Evolutionary conservation across 2,329 filamentous ascomycete genomes (phyloP).

Genomic region (Hypoxylon rubiginosum): DNA sequence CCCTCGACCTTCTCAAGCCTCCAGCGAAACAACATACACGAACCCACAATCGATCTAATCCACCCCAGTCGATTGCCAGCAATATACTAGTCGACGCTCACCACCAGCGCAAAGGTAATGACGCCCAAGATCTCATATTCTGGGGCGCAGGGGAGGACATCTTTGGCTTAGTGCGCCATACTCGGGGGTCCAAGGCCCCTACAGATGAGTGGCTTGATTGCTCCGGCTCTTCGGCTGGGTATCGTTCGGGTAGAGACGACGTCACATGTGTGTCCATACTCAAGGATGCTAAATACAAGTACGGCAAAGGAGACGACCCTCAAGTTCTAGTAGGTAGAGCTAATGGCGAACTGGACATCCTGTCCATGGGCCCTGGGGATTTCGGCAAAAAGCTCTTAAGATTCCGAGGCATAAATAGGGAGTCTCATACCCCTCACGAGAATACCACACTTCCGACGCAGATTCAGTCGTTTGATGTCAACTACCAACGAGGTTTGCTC

Average conservation of each 20-base stretch:
- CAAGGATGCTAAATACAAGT: slow-evolving; percentile 46
- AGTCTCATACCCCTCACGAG: background rate
- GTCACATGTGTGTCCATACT: slow-evolving; percentile 63
- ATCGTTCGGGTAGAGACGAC: slow-evolving; percentile 62
- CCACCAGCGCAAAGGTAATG: slow-evolving; percentile 51
- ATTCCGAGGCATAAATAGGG: slow-evolving; percentile 33
- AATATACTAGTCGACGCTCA: slow-evolving; percentile 63
- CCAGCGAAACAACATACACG: slow-evolving; percentile 25
- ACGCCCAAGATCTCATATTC: slow-evolving; percentile 60
- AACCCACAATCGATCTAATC: background rate
- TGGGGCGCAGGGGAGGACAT: slow-evolving; percentile 67
- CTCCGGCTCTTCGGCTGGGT: slow-evolving; percentile 57
- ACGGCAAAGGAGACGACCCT: slow-evolving; percentile 34
- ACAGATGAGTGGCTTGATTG: slow-evolving; percentile 55
- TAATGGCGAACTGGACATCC: slow-evolving; percentile 62
- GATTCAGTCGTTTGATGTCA: slow-evolving; percentile 56
- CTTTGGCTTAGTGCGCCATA: slow-evolving; percentile 57
- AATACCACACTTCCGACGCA: slow-evolving; percentile 43
- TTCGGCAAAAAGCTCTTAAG: slow-evolving; percentile 50
- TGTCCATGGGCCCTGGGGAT: slow-evolving; percentile 55
- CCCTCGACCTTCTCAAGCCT: slow-evolving; percentile 54
- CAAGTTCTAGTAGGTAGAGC: slow-evolving; percentile 64
- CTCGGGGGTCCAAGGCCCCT: slow-evolving; percentile 32
- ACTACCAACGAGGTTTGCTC: slow-evolving; percentile 45
- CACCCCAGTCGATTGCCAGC: slow-evolving; percentile 57